Conservation (phyloP, 768 basidiomycete genomes). For the Leccinellum rugosiceps region DNA sequence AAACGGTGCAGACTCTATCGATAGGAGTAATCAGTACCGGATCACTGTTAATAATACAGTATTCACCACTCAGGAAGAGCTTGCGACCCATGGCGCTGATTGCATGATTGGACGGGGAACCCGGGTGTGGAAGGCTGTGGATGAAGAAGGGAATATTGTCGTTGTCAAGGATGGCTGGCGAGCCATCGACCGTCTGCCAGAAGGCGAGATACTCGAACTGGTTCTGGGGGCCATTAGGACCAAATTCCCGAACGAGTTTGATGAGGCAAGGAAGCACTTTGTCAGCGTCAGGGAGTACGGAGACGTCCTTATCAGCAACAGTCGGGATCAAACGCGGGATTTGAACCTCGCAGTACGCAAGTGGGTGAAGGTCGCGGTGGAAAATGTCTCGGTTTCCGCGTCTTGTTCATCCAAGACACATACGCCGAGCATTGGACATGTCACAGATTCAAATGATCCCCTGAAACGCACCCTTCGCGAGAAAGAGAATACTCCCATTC, state of each 20-base stretch:
- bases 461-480: not conserved
- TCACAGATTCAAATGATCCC: accelerated
- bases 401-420: not conserved
- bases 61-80: not conserved
- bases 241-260: too few relatives aligned
- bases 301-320: not conserved
- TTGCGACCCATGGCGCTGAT: not conserved
- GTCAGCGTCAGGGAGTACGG: not conserved
- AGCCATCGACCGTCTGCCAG: not conserved
- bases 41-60: not conserved
- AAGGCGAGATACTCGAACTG: too few relatives aligned
- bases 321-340: not conserved
- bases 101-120: not conserved
- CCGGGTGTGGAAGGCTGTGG: not conserved
- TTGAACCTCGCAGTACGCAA: not conserved
- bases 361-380: too few relatives aligned
- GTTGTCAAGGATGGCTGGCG: not conserved
- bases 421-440: not conserved
- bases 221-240: too few relatives aligned
- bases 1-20: not conserved
- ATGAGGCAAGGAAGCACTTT: too few relatives aligned
- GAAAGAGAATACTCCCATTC: not conserved
- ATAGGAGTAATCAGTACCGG: not conserved
- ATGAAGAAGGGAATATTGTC: not conserved
- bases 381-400: not conserved